Base-by-base conservation (phyloP, 2,329 filamentous ascomycete genomes). In the Rutstroemia sp. region DNA sequence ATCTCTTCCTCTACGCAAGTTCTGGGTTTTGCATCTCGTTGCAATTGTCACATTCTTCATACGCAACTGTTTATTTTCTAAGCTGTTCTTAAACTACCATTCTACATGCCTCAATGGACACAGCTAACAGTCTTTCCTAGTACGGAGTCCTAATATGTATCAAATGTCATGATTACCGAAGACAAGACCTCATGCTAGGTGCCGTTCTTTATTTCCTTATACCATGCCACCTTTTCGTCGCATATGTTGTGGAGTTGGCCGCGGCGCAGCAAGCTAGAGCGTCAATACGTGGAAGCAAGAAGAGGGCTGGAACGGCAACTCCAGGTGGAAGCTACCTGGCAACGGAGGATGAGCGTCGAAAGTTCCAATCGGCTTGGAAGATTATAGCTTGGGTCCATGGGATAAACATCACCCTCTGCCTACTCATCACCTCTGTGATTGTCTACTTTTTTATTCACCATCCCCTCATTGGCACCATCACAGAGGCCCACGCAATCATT, bases 101-200 rank as follows among this genome's bases (percentile, higher is more conserved):
- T 27, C 42, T 16, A 12, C 37, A 54, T 54, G 12, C 30, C 51
- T 30, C 16, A 17, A 30, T 34, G 34, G 8, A 25, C 30, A 21
- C n/a, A 55, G 55, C 62, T 67, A 57, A 57, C 55, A 30, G 62
- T 54, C 49, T 30, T 16, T 19, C 46, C 38, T 6, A 70, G 88
- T 99, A 99, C 69, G 94, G 94, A 54, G 90, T 97, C 57, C 78
- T 97, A 57, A 95, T 99, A 63, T 96, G 92, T 69, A 77, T 99
- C 58, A 83, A 83, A 62, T 95, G 92, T 69, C 91, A 96, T 71
- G 89, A 95, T 72, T 95, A 94, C 69, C 84, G 87, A 56, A 81
- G 78, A 56, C 82, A 88, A 65, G 92, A 97, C 68, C 66, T 96
- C 25, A 70, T 87, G 42, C 80, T 92, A 45, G 92, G 90, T 17